These are phyloP conservation scores for Ballota nigra DNA, from an alignment of 257 asterid genomes.

Conservation along the genomic window DNA sequence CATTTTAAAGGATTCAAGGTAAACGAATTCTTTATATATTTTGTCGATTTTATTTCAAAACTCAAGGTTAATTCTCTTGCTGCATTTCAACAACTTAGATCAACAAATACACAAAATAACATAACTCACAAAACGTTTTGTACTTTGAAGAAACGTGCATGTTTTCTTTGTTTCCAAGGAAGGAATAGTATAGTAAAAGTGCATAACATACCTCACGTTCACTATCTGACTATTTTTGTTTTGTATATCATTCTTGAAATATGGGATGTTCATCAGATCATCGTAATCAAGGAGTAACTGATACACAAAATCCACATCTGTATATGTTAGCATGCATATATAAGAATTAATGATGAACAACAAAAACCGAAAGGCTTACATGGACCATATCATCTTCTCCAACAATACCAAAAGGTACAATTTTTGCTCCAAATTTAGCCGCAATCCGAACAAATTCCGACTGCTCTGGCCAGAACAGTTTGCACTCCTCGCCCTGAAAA, in stretches of 20 bases:
- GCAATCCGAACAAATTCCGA: constrained; percentile 96
- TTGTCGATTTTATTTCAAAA: neutral
- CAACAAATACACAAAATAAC: too few relatives aligned
- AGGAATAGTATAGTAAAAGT: neutral
- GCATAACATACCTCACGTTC: constrained; percentile 60
- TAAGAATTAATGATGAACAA: neutral
- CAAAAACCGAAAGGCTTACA: constrained; percentile 45
- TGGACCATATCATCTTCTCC: constrained; percentile 90
- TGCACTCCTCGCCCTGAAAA: constrained; percentile 82
- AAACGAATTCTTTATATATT: neutral
- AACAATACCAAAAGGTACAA: constrained; percentile 80
- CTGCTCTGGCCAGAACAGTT: constrained; percentile 86
- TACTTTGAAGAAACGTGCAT: too few relatives aligned
- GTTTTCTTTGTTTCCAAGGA: neutral
- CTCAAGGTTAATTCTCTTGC: too few relatives aligned
- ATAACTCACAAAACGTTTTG: neutral
- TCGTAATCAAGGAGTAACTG: constrained; percentile 77
- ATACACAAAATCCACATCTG: neutral
- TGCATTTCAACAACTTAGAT: too few relatives aligned
- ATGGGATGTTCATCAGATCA: constrained; percentile 68
- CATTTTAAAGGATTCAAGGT: too few relatives aligned
- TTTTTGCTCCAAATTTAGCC: constrained; percentile 87
- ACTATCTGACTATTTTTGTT: constrained; percentile 54
- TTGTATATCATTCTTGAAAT: constrained; percentile 44
- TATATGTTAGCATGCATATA: neutral